These are phyloP conservation scores for Orbilia blumenaviensis DNA, from an alignment of 2,329 filamentous ascomycete species.

Conservation along the genomic window DNA sequence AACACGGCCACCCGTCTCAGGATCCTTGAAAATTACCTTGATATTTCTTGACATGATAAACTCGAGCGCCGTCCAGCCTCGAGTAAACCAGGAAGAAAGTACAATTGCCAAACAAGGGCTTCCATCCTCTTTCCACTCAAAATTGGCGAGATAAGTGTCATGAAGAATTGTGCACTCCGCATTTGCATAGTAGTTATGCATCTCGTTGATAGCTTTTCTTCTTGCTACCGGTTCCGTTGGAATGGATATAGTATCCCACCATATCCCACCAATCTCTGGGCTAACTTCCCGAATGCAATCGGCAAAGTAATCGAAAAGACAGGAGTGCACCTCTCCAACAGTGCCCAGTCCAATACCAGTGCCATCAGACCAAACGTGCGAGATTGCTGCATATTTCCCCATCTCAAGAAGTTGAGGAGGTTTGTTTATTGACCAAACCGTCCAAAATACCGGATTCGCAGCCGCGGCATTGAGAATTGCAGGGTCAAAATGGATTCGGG, in stretches of 20 bases:
- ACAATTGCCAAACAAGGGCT: conserved; percentile 56
- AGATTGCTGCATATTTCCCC: conserved; percentile 55
- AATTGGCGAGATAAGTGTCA: conserved; percentile 48
- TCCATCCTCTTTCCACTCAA: conserved; percentile 55
- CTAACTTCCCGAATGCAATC: conserved; percentile 41
- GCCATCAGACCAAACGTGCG: conserved; percentile 59
- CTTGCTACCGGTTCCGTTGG: conserved; percentile 52
- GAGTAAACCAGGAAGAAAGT: conserved; percentile 57
- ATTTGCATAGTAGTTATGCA: conserved; percentile 58
- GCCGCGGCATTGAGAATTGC: not conserved
- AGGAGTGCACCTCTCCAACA: conserved; percentile 57
- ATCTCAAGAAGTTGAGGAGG: not conserved
- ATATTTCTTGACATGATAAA: conserved; percentile 53
- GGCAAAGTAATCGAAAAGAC: conserved; percentile 57
- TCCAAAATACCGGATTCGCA: conserved; percentile 3
- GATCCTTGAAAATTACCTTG: conserved; percentile 32
- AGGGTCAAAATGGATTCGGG: not conserved
- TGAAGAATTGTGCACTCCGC: conserved; percentile 55
- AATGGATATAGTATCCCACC: conserved; percentile 59
- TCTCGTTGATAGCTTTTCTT: conserved; percentile 54
- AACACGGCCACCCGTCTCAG: not conserved
- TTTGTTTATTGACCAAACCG: not conserved
- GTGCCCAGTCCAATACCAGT: conserved; percentile 56
- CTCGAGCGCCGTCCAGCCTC: conserved; percentile 58
- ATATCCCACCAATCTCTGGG: conserved; percentile 56